Base-by-base conservation (phyloP, 495 filamentous ascomycete genomes). In the Podospora sp. region DNA sequence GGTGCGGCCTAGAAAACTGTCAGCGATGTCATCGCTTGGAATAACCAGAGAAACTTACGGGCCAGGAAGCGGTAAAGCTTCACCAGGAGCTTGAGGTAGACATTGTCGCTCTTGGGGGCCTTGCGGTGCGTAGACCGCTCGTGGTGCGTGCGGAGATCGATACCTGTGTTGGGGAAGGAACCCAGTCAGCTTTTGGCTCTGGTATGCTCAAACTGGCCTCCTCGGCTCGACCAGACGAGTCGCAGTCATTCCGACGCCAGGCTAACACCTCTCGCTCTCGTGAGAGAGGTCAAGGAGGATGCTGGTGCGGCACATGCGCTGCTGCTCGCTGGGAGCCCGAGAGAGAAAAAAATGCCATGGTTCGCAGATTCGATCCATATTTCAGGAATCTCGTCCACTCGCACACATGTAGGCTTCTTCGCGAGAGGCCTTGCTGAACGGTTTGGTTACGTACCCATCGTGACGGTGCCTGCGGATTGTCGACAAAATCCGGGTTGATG, bases 51-150 rank as follows among this genome's bases (percentile, higher is more conserved):
- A 60, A 70, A 89, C 93, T 83, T 91, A 96, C 94, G 94, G 74
- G 93, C 90, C 75, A 99, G 84, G 90, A 99, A 99, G 83, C 91
- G 90, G 88, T 98, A 99, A 27, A 99, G 91, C 89, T 97, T 97
- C 83, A 97, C 93, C 77, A 98, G 86, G 71, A 99, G 90, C 87
- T 93, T 92, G 76, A 97, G 86, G 84, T 97, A 98, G 72, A 93
- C 92, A 85, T 99, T 98, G 83, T 97, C 92, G 84, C 90, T 95
- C 80, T 98, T 97, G 69, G 95, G 91, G 68, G 94, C 94, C 88
- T 92, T 93, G 83, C 93, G 91, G 84, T 95, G 93, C 77, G 86
- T 91, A 85, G 79, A 85, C 79, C 90, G 88, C 83, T 91, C 90
- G 86, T 96, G 93, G 86, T 96, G 92, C 80, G 83, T 91, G 73